Conservation (phyloP, 2,329 filamentous ascomycete genomes). For the Pseudocercospora musae region DNA sequence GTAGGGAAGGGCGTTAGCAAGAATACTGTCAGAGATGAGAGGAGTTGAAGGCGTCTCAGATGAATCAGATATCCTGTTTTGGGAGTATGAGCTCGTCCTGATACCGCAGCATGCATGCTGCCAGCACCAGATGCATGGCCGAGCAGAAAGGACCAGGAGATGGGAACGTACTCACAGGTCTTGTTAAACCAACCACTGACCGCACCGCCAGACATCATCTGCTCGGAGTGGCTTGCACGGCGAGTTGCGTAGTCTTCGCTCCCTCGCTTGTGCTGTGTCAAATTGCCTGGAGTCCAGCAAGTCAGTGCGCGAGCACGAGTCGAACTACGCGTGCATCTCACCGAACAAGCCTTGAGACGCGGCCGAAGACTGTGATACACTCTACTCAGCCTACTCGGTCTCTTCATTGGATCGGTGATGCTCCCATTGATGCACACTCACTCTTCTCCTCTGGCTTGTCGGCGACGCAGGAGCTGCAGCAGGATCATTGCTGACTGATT, state of each 20-base stretch:
- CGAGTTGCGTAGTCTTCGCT: constrained; percentile 34
- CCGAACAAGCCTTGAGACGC: constrained; percentile 30
- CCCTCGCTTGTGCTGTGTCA: constrained; percentile 31
- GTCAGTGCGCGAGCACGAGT: not conserved
- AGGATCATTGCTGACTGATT: constrained; percentile 26
- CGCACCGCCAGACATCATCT: constrained; percentile 19
- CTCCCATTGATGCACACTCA: constrained; percentile 3
- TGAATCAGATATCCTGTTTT: not conserved
- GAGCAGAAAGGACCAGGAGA: not conserved
- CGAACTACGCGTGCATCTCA: not conserved
- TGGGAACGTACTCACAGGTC: constrained; percentile 18
- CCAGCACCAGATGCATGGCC: not conserved
- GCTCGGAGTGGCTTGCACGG: constrained; percentile 29
- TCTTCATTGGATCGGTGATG: not conserved
- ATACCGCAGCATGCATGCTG: not conserved
- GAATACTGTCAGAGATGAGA: not conserved
- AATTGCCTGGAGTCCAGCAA: constrained; percentile 12
- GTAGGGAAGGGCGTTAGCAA: not conserved
- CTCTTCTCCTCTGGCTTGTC: constrained; percentile 20
- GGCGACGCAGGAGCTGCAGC: constrained; percentile 13
- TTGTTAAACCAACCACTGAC: constrained; percentile 30
- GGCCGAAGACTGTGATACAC: constrained; percentile 21
- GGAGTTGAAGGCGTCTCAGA: too few species aligned
- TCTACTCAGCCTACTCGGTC: not conserved
- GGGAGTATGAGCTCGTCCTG: not conserved